These are phyloP conservation scores for Solanum raphanifolium DNA, from an alignment of 257 asterid genomes.

Conservation along the genomic window DNA sequence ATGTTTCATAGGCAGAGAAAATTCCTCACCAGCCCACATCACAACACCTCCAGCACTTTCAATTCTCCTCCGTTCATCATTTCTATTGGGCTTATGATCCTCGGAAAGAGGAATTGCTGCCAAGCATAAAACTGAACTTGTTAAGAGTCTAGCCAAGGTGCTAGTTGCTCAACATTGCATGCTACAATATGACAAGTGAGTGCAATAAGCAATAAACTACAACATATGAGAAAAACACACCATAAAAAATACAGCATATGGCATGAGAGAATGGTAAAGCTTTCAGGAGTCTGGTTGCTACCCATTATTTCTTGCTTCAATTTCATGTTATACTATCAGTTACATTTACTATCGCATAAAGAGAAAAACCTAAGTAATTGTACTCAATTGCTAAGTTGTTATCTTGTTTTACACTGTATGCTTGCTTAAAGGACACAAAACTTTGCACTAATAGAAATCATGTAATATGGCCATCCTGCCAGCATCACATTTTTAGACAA, in stretches of 20 bases:
- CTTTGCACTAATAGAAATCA: neutral
- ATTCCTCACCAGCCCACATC: conserved; percentile 94
- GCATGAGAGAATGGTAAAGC: neutral
- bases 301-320: neutral
- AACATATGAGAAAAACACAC: neutral
- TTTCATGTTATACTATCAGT: neutral
- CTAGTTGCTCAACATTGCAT: neutral
- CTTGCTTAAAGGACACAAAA: neutral
- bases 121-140: conserved; percentile 14
- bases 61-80: conserved; percentile 93
- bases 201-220: neutral
- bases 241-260: neutral
- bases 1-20: neutral
- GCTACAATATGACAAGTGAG: neutral
- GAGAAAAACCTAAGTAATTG: neutral
- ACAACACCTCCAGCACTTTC: conserved; percentile 98
- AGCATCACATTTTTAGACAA: neutral
- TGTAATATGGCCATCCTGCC: neutral
- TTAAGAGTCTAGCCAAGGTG: conserved; percentile 1
- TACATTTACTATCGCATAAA: neutral
- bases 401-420: neutral
- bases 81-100: conserved; percentile 96
- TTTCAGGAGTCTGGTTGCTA: neutral
- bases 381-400: neutral
- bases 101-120: conserved; percentile 95